Base-by-base conservation (phyloP, 2,329 filamentous ascomycete species). In the Aspergillus sergii region DNA sequence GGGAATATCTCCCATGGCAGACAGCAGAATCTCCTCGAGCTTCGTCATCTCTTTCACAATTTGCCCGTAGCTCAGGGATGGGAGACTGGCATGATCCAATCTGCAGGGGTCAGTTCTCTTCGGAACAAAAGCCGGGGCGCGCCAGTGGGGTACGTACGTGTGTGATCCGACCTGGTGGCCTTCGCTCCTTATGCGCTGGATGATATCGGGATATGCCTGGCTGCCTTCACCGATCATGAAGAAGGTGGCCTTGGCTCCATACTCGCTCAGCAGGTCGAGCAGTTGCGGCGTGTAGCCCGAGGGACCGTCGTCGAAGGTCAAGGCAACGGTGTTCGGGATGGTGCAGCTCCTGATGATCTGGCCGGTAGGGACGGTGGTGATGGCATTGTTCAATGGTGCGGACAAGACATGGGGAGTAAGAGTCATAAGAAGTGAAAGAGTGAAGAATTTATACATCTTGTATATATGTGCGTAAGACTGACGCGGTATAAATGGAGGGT, bases 261-360 rank as follows among this genome's bases (percentile, higher is more conserved):
- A 86, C 21, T 77, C 78, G 55, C 79, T 78, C 56, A 90, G 80
- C 48, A 85, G 80, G 67, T 89, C 84, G 2, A 90, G 79, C 7
- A 90, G 80, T 56, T 85, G 81, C 26, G 76, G 71, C 1, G 87
- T 90, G 74, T 86, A 88, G 39, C 81, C 76, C 68, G 83, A 85
- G 16, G 88, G 88, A 0, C 88, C 88, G 69, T 90, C 88, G 66
- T 90, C 88, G 68, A 86, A 90, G 10, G 88, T 90, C 23, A 90
- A 73, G 14, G 88, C 88, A 65, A 91, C 83, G 21, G 84, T 84
- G 48, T 85, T 85, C 2, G 82, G 78, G 2, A 79, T 75, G 19
- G 66, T 69, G 66, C 80, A 81, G 41, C 71, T 69, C 34, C 70
- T 70, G 62, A 80, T 73, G 39, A 87, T 72, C 2, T 79, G 81